Evolutionary conservation across 1,284 basidiomycete species (phyloP), one percentile per base, ranked within the genome.

Genomic region (Boletus semigastroideus): DNA sequence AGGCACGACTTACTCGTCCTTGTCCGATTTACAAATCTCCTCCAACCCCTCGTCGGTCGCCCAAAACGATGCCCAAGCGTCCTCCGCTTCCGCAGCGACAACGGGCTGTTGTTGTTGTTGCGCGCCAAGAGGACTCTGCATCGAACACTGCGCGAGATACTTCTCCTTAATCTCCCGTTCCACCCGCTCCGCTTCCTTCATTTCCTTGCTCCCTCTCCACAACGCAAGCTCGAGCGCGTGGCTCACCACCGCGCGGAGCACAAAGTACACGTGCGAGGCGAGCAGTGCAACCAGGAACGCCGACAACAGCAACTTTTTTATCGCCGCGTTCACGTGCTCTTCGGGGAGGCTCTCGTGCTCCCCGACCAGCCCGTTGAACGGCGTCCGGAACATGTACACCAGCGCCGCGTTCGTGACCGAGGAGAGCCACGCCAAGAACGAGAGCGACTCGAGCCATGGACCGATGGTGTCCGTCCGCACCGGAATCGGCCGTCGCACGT

Each of bases 371-470:
- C 46, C 58, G 5, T 66, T 65, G 27, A 58, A 56, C n/a, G 65
- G 60, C 28, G 75, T 73, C 36, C 79, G 83, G 77, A 93, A 94
- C 60, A 94, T 82, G 72, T 90, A 92, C 43, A 95, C 87, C 47
- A 97, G 80, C 5, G 92, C 87, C 0, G 90, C 80, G 68, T 94
- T 95, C 22, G 87, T 91, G 43, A 96, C 74, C 0, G 92, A 86
- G 2, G 86, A 85, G 46, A 96, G 74, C 92, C 93, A 97, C 12
- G 89, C 81, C 64, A 98, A 78, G 73, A 92, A 87, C n/a, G 84
- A 82, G 58, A 99, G 75, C 6, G 87, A 85, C 53, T 95, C 87
- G 38, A 98, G 80, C 96, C 96, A 99, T 0, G 94, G 89, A 0
- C 96, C 96, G 59, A 98, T 94, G 5, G 87, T 90, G 65, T 97